These are phyloP conservation scores for Thelonectria olida DNA, from an alignment of 2,329 filamentous ascomycete genomes.

Conservation along the genomic window DNA sequence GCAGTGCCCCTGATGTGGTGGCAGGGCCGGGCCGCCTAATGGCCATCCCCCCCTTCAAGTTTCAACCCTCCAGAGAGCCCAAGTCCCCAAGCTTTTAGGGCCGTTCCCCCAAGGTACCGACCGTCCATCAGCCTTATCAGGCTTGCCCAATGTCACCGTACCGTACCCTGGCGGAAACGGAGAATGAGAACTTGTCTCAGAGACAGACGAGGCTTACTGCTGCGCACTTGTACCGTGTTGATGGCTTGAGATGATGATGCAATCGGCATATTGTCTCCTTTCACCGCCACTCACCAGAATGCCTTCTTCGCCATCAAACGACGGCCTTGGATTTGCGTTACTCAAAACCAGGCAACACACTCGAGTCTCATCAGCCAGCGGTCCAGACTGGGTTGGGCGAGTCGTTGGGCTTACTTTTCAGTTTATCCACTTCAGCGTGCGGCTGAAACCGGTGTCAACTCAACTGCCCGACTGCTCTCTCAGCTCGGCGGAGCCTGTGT, in stretches of 20 bases:
- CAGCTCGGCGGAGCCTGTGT: slow-evolving; percentile 22
- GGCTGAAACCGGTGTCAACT: slow-evolving; percentile 37
- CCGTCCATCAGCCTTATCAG: slow-evolving; percentile 38
- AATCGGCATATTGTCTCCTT: not conserved
- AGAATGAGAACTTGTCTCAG: slow-evolving; percentile 30
- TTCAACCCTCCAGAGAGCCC: not conserved
- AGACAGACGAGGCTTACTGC: slow-evolving; percentile 24
- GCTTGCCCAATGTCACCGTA: slow-evolving; percentile 35
- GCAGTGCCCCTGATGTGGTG: slow-evolving; percentile 26
- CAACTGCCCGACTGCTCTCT: slow-evolving; percentile 19
- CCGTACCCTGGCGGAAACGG: not conserved
- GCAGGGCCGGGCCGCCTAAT: slow-evolving; percentile 17
- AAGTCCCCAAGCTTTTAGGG: not conserved
- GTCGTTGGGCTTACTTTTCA: slow-evolving; percentile 9
- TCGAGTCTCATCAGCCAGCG: too few species aligned
- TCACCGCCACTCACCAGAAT: not conserved
- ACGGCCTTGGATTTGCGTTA: too few species aligned
- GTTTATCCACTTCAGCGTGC: slow-evolving; percentile 39
- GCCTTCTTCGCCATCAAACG: not conserved
- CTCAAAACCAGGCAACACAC: not conserved
- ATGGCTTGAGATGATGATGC: not conserved
- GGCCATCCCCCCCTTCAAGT: not conserved
- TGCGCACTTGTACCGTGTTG: not conserved
- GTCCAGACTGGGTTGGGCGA: too few species aligned
- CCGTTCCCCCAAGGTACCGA: slow-evolving; percentile 1